phyloP scores from a whole-genome alignment of 352 stramenopile species.

The Globisporangium alternatum region DNA sequence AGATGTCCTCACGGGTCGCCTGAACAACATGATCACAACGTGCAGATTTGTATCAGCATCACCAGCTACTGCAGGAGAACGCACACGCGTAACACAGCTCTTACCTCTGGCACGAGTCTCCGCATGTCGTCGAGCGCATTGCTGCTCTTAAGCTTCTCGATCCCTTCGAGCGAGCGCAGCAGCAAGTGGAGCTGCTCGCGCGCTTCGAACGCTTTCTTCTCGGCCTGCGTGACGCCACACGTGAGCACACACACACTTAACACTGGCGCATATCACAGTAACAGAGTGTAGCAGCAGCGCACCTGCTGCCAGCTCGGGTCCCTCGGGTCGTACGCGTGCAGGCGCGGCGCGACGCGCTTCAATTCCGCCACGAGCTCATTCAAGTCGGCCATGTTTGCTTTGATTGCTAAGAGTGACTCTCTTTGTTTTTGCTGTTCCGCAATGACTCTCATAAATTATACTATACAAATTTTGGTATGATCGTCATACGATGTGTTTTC shows the following conservation, averaged over 20 bases:
- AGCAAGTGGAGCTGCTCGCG: constrained; percentile 52
- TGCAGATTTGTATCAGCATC: neutral
- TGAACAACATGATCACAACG: constrained; percentile 13
- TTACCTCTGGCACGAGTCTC: constrained; percentile 57
- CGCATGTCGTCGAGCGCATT: constrained; percentile 58
- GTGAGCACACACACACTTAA: neutral
- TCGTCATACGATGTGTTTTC: too few species aligned
- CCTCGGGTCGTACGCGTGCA: constrained; percentile 57
- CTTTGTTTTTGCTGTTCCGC: neutral
- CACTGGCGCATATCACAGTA: neutral
- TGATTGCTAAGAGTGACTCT: too few species aligned
- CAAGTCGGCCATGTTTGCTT: constrained; percentile 28
- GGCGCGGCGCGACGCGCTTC: constrained; percentile 45
- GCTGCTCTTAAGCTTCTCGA: constrained; percentile 56
- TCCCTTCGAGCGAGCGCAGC: constrained; percentile 47
- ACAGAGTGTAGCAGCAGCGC: neutral
- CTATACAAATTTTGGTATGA: too few species aligned
- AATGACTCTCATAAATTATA: too few species aligned
- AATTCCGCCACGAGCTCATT: constrained; percentile 41
- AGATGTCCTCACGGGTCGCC: constrained; percentile 63
- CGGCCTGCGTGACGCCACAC: constrained; percentile 29
- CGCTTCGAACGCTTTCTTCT: constrained; percentile 41
- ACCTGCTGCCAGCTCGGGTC: constrained; percentile 64
- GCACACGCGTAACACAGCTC: neutral
- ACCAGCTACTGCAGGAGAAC: neutral